These are phyloP conservation scores for Ploettnerulaceae sp. DNA, from an alignment of 2,329 filamentous ascomycete genomes.

Conservation along the genomic window DNA sequence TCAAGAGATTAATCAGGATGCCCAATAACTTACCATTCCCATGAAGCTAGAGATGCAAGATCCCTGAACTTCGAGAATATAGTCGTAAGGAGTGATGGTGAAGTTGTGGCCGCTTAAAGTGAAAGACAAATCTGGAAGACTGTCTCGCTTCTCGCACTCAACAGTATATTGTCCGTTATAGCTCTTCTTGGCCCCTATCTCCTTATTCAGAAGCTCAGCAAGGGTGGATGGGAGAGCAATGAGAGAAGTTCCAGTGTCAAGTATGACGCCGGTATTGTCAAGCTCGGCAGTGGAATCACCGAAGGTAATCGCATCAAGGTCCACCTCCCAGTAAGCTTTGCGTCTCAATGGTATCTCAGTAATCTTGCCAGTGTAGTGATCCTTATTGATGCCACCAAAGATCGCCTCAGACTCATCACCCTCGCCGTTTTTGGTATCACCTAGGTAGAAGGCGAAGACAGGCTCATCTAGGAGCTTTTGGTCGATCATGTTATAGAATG, in stretches of 20 bases:
- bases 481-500: conserved; percentile 93
- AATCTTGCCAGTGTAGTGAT: conserved; percentile 78
- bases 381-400: conserved; percentile 83
- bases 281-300: conserved; percentile 83
- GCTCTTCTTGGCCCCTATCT: conserved; percentile 97
- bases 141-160: conserved; percentile 78
- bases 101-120: conserved; percentile 89
- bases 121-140: conserved; percentile 87
- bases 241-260: conserved; percentile 96
- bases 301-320: conserved; percentile 86
- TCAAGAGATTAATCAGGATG: conserved; percentile 31
- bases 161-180: conserved; percentile 96
- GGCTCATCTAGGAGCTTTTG: conserved; percentile 86
- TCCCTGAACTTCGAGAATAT: conserved; percentile 91
- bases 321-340: conserved; percentile 99
- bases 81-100: conserved; percentile 82
- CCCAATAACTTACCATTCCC: conserved; percentile 68
- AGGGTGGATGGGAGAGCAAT: conserved; percentile 89
- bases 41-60: conserved; percentile 97
- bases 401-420: conserved; percentile 76
- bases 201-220: conserved; percentile 92
- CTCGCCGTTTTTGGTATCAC: conserved; percentile 60
- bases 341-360: conserved; percentile 91
- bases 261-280: conserved; percentile 90
- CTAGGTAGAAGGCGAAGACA: conserved; percentile 95